Base-by-base conservation (phyloP, 768 basidiomycete species). In the Lactifluus volemus region DNA sequence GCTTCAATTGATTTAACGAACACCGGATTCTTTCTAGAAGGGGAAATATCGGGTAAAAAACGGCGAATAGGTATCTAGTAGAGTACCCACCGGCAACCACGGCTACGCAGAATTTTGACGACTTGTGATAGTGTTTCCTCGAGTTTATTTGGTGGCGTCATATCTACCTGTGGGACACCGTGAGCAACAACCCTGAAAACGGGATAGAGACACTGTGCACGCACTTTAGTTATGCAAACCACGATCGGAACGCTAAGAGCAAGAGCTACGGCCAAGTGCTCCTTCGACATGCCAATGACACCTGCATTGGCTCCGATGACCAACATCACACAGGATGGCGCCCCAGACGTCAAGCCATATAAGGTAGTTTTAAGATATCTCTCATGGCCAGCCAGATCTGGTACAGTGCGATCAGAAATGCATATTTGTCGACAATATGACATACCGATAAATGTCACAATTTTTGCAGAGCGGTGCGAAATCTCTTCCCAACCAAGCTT, bases 401-500 rank as follows among this genome's bases (percentile, higher is more conserved):
- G 3, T 8, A 5, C 21, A 15, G 14, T 12, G 17, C 48, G 14
- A 53, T 21, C 41, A 47, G 25, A 32, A 38, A 39, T 17, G 2
- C 36, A 25, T 11, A 39, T 19, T 50, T 51, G 53, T 61, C 41
- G 6, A 41, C 21, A 21, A 47, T 5, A n/a, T 11, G 30, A 45
- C 49, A 30, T 63, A 86, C 89, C 90, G 65, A 90, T 95, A 71
- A 98, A 99, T 25, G 89, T 90, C 50, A 98, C 84, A 14, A 98
- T 92, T 75, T 98, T 98, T 19, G 92, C 86, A 0, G 91, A 86
- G 67, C 87, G 83, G 21, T 84, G 73, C 39, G 92, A 91, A 21
- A 98, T 98, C 69, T 97, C 89, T 66, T 98, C 94, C 97, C 97
- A 99, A 7, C 86, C 85, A 63, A 97, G 77, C 73, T 90, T 94